Percentiles rank a stretch among this genome's conserved stretches.
phyloP scores from a whole-genome alignment of 2,329 filamentous ascomycete genomes.

The Botrytis elliptica region DNA sequence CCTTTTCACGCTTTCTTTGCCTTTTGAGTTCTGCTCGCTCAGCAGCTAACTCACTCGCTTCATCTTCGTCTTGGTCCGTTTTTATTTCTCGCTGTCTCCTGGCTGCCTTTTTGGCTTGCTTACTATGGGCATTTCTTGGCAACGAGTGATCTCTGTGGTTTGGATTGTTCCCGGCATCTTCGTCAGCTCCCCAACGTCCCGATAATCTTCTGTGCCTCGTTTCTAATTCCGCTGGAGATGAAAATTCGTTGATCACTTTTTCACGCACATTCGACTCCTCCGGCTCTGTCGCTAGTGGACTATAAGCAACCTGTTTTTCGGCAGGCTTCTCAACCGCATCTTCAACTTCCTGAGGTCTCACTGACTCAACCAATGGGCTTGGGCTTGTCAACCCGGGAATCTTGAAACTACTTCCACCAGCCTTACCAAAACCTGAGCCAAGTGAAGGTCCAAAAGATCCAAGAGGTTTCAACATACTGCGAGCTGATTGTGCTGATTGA shows the following conservation, averaged over 20 bases:
- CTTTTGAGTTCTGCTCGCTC: slow-evolving; percentile 46
- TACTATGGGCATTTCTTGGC: slow-evolving; percentile 30
- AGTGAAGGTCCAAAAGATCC: neutral
- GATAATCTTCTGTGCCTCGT: slow-evolving; percentile 13
- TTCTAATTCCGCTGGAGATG: neutral
- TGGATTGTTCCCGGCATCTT: slow-evolving; percentile 7
- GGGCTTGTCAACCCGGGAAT: neutral
- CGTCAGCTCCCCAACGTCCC: slow-evolving; percentile 13
- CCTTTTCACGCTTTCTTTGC: slow-evolving; percentile 42
- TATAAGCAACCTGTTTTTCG: neutral
- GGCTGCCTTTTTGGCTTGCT: slow-evolving; percentile 35
- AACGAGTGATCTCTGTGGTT: slow-evolving; percentile 6
- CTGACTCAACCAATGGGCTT: neutral
- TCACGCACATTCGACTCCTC: neutral
- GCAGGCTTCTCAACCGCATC: neutral
- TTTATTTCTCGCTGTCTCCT: slow-evolving; percentile 33
- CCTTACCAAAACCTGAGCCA: slow-evolving; percentile 1
- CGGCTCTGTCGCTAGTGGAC: neutral
- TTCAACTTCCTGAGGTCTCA: neutral
- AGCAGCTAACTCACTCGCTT: slow-evolving; percentile 35
- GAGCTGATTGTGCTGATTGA: neutral
- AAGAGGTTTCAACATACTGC: neutral
- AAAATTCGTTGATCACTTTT: neutral
- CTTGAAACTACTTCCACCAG: neutral
- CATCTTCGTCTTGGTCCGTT: slow-evolving; percentile 34